Percentiles rank a stretch among this genome's conserved stretches.
Conservation (phyloP, 148 eudicot genomes). For the Cornus florida region DNA sequence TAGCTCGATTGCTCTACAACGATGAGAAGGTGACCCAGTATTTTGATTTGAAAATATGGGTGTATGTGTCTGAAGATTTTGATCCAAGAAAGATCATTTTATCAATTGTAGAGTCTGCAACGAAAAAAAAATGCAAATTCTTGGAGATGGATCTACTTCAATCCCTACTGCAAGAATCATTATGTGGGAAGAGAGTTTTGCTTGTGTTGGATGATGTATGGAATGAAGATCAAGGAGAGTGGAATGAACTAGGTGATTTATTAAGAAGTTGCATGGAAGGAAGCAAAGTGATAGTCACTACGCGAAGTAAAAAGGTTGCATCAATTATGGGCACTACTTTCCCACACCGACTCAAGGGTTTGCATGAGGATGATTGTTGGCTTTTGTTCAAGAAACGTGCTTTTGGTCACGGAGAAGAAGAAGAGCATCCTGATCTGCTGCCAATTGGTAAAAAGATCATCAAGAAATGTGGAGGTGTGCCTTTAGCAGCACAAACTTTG, state of each 20-base stretch:
- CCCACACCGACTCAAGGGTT: conserved; percentile 4
- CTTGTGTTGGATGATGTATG: conserved; percentile 29
- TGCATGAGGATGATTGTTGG: conserved; percentile 14
- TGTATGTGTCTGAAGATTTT: conserved; percentile 21
- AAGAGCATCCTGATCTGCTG: neutral
- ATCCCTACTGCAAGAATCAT: neutral
- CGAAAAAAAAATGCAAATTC: neutral
- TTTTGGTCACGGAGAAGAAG: neutral
- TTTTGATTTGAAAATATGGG: conserved; percentile 24
- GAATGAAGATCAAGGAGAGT: conserved; percentile 19
- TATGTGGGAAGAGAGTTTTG: conserved; percentile 9
- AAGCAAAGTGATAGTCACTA: conserved; percentile 29
- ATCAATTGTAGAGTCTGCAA: conserved; percentile 3
- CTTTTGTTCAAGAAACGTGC: conserved; percentile 5
- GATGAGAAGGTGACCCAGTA: neutral
- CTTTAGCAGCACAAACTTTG: conserved; percentile 23
- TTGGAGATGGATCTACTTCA: conserved; percentile 14
- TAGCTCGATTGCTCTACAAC: conserved; percentile 19
- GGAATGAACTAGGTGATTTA: conserved; percentile 14
- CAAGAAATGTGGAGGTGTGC: conserved; percentile 23
- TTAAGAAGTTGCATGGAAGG: conserved; percentile 5
- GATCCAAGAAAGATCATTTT: neutral
- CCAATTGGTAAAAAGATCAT: conserved; percentile 21
- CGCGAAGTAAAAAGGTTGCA: conserved; percentile 18
- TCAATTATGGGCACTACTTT: neutral